Base-by-base conservation (phyloP, 257 asterid species). In the Hygrophila difformis region DNA sequence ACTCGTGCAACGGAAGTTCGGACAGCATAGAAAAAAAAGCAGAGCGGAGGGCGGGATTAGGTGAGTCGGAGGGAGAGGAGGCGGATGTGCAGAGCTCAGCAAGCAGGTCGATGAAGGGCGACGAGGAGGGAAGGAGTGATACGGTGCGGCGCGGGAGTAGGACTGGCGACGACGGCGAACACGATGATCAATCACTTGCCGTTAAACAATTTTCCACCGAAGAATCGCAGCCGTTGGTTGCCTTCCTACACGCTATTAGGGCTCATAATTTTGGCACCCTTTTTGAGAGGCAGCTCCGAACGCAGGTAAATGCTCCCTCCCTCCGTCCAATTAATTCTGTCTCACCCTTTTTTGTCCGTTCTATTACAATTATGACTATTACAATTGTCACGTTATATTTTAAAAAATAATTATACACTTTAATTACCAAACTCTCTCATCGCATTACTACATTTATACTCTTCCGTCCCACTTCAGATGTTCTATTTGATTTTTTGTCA, bases 11-110 rank as follows among this genome's bases (percentile, higher is more conserved):
- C 64, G 84, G 89, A 1, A 79, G 89, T 51, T 79, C 89, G 11
- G 71, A 75, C 29, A 79, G 89, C 14, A 66, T 79, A 26, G 82
- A 69, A 45, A 74, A 82, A 35, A 78, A 73, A 40, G 81, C 76
- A n/a, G 92, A 76, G 59, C 3, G 71, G 44, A 40, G 65, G 44
- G 7, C 7, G 31, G 7, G 31, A 8, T 39, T 60, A 62, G 34
- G 83, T 49, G 38, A 62, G n/a, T n/a, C 75, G 45, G 54, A 55
- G 68, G 69, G 72, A 60, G 87, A 74, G 42, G 72, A 67, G 26
- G 74, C 93, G 4, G 93, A 82, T 56, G 85, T 78, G 59, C 86
- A 75, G 60, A 78, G 94, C 43, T 68, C 88, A 5, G 86, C 82
- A 13, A 82, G 86, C 36, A 68, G 75, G 62, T 74, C 84, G 68